phyloP scores from a whole-genome alignment of 768 basidiomycete species.

The Russula virescens region DNA sequence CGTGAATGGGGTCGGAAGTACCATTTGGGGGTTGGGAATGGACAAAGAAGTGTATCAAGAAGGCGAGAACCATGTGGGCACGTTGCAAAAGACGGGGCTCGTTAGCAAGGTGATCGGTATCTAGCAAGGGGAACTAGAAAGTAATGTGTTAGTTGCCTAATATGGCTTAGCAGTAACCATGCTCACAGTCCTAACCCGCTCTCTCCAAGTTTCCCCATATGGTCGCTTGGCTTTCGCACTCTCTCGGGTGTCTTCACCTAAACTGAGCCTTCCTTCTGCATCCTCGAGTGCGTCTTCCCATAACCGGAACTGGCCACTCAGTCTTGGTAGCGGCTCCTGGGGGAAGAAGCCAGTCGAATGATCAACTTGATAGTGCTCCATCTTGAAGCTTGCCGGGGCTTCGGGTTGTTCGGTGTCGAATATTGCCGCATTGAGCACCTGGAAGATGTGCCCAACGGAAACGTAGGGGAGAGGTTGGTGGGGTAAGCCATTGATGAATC shows the following conservation, averaged over 20 bases:
- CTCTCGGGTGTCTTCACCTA: slow-evolving; percentile 52
- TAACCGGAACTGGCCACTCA: slow-evolving; percentile 47
- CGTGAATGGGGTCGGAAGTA: slow-evolving; percentile 38
- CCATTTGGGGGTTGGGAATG: slow-evolving; percentile 60
- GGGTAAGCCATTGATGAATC: slow-evolving; percentile 11
- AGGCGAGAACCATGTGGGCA: slow-evolving; percentile 85
- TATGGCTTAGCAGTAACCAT: neutral
- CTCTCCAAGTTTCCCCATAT: slow-evolving; percentile 65
- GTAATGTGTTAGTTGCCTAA: neutral
- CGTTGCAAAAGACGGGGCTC: slow-evolving; percentile 66
- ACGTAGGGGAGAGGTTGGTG: slow-evolving; percentile 11
- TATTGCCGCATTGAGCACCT: slow-evolving; percentile 11
- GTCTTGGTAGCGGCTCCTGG: slow-evolving; percentile 47
- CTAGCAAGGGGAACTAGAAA: slow-evolving; percentile 65
- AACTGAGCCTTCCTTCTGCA: slow-evolving; percentile 47
- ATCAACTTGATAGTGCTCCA: slow-evolving; percentile 46
- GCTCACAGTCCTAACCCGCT: slow-evolving; percentile 56
- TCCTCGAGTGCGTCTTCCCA: slow-evolving; percentile 69
- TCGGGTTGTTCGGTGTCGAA: slow-evolving; percentile 3
- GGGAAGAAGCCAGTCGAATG: slow-evolving; percentile 83
- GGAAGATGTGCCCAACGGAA: slow-evolving; percentile 22
- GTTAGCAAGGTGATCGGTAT: slow-evolving; percentile 44
- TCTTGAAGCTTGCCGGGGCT: slow-evolving; percentile 6
- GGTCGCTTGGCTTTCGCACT: slow-evolving; percentile 44
- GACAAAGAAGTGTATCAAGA: slow-evolving; percentile 84